A percentile compares a stretch with the other conserved stretches of the same genome.
These are phyloP conservation scores for Solanum arcanum DNA, from an alignment of 257 asterid species.

Conservation along the genomic window DNA sequence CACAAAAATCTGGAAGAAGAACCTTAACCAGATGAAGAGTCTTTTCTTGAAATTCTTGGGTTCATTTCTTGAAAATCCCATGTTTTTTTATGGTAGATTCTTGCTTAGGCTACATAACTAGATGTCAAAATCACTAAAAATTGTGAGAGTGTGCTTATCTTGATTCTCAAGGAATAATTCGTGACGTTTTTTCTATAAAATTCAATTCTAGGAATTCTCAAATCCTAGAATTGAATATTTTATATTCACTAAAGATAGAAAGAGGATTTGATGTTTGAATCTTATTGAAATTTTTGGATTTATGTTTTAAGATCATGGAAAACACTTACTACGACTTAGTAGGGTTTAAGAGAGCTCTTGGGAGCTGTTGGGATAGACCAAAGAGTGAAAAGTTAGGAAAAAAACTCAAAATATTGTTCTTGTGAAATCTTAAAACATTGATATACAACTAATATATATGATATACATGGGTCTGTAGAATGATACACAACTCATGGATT, in stretches of 20 bases:
- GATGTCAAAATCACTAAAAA: background rate
- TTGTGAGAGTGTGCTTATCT: no score
- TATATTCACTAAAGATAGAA: background rate
- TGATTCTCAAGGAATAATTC: no score
- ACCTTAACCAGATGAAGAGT: no score
- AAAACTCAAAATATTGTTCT: background rate
- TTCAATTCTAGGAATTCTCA: no score
- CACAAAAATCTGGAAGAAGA: no score
- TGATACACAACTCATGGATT: background rate
- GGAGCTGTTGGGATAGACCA: background rate
- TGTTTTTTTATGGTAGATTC: no score
- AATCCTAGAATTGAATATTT: background rate
- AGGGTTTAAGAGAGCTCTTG: background rate
- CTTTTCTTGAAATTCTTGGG: no score
- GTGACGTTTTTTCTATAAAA: background rate
- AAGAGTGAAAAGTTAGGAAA: background rate
- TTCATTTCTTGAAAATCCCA: no score
- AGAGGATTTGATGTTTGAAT: background rate
- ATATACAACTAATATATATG: no score
- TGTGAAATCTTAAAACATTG: no score
- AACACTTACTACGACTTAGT: background rate
- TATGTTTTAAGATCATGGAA: background rate
- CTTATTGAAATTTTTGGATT: background rate
- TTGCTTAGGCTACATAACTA: background rate
- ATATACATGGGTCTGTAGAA: background rate